phyloP scores from a whole-genome alignment of 768 basidiomycete species.

The Cystobasidium onofrii region DNA sequence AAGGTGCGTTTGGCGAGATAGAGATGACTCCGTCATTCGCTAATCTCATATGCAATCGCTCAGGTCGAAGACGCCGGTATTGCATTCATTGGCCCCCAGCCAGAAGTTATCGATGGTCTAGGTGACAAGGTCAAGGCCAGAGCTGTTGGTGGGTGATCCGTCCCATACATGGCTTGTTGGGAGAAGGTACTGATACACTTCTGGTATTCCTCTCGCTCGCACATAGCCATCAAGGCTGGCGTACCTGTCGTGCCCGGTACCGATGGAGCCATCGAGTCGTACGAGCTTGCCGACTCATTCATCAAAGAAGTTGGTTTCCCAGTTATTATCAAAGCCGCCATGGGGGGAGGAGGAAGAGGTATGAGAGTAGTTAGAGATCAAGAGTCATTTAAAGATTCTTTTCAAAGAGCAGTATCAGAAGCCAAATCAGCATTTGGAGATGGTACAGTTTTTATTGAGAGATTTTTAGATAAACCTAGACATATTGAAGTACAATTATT shows the following conservation, averaged over 20 bases:
- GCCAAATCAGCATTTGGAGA: constrained; percentile 96
- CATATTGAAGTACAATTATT: constrained; percentile 97
- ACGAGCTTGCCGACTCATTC: constrained; percentile 73
- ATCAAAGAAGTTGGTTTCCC: constrained; percentile 96
- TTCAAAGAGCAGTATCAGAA: constrained; percentile 86
- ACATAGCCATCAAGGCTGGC: constrained; percentile 69
- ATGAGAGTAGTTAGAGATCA: constrained; percentile 98
- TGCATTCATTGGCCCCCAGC: constrained; percentile 89
- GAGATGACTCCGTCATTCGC: not conserved
- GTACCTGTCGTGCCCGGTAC: constrained; percentile 98
- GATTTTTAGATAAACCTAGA: constrained; percentile 88
- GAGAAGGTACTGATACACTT: too few relatives aligned
- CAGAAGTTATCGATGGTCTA: constrained; percentile 91
- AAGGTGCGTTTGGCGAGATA: constrained; percentile 50
- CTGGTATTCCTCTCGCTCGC: not conserved
- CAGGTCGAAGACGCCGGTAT: constrained; percentile 88
- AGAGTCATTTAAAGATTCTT: constrained; percentile 76
- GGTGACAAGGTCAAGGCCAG: constrained; percentile 99
- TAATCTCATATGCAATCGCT: not conserved
- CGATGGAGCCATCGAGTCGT: constrained; percentile 77
- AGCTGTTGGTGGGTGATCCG: constrained; percentile 51
- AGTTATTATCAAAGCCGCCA: constrained; percentile 85
- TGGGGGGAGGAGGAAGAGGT: constrained; percentile 79
- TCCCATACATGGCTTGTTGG: too few relatives aligned
- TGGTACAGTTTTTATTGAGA: constrained; percentile 97